Percentiles rank a stretch among this genome's conserved stretches.
Conservation (phyloP, 2,329 filamentous ascomycete genomes). For the Coniochaeta prunicola region DNA sequence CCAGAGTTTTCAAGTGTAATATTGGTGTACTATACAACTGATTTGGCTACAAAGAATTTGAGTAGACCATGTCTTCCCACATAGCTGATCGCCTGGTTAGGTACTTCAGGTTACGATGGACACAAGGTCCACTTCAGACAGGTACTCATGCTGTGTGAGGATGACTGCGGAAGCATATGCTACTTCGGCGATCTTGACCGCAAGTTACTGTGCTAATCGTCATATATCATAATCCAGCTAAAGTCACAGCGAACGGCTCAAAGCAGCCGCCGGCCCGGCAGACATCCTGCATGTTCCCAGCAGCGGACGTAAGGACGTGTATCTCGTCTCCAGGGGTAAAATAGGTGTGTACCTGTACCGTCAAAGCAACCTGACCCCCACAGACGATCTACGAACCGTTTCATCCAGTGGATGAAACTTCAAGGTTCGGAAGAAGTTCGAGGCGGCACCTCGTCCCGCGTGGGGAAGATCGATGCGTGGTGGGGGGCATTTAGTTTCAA, state of each 20-base stretch:
- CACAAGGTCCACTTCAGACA: neutral
- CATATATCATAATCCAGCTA: neutral
- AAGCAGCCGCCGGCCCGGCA: neutral
- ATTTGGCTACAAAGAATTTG: neutral
- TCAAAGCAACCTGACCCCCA: neutral
- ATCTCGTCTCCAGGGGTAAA: neutral
- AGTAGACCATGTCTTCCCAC: neutral
- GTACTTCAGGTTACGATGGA: neutral
- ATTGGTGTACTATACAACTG: neutral
- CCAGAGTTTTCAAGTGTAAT: neutral
- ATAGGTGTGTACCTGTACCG: too few species aligned
- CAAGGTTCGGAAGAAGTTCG: neutral
- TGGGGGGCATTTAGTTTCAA: neutral
- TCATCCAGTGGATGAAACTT: neutral
- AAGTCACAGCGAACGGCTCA: neutral
- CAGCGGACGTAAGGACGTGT: neutral
- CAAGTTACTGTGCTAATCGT: neutral
- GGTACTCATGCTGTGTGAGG: too few species aligned
- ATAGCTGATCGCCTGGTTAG: neutral
- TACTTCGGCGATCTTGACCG: neutral
- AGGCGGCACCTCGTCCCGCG: neutral
- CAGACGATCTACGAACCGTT: neutral
- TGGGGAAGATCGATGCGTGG: neutral
- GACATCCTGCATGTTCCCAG: neutral
- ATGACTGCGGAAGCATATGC: neutral